phyloP scores from a whole-genome alignment of 768 basidiomycete species.

The Mycena kentingensis region DNA sequence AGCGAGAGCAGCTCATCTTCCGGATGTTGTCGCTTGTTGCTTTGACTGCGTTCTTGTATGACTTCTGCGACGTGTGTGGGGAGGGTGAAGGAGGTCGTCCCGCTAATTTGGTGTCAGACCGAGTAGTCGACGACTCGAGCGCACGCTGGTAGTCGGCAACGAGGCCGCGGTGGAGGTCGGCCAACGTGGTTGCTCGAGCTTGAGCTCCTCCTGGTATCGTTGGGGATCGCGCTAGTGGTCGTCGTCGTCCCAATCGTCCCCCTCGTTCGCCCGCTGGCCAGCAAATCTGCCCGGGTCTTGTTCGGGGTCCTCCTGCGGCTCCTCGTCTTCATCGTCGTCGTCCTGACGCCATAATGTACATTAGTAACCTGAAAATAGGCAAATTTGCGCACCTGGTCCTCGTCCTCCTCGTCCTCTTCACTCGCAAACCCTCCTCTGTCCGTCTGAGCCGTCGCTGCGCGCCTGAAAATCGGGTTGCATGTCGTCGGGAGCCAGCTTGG shows the following conservation, averaged over 20 bases:
- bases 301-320: no score
- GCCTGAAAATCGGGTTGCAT: no score
- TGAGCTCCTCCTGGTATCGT: background rate
- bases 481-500: no score
- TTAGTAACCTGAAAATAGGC: no score
- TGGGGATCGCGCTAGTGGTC: background rate
- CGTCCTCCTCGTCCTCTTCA: no score
- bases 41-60: conserved; percentile 28
- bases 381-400: no score
- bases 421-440: no score
- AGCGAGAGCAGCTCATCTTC: conserved; percentile 31
- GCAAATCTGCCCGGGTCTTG: background rate
- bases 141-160: background rate
- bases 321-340: background rate
- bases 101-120: background rate
- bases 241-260: background rate
- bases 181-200: background rate
- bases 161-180: background rate
- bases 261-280: background rate
- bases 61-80: conserved; percentile 32
- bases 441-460: no score
- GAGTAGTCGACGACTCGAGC: background rate
- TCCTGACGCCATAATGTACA: no score
- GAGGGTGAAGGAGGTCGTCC: background rate
- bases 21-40: conserved; percentile 31